Evolutionary conservation across 148 eudicot genomes (phyloP).

Genomic region (Spergularia bocconei): DNA sequence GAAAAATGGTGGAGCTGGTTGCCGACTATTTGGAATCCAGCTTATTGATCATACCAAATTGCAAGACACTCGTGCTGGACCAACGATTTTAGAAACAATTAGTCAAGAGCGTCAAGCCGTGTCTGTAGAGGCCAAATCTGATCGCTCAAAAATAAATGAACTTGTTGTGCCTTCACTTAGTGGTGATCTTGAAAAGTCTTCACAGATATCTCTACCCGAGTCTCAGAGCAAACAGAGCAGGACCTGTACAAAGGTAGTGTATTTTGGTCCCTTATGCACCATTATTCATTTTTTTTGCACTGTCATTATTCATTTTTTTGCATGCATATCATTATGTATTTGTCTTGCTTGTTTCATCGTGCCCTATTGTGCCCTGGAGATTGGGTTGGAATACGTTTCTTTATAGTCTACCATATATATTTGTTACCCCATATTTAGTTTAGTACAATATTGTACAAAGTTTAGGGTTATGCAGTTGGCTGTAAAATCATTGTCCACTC

Average conservation of each 20-base stretch:
- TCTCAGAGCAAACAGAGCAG: slow-evolving; percentile 65
- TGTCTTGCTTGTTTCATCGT: not conserved
- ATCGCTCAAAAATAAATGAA: slow-evolving; percentile 45
- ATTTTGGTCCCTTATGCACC: not conserved
- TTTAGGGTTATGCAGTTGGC: not conserved
- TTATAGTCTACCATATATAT: not conserved
- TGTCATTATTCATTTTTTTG: not conserved
- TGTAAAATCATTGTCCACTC: not conserved
- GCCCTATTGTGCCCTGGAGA: not conserved
- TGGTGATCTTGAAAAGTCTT: slow-evolving; percentile 40
- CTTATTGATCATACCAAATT: slow-evolving; percentile 45
- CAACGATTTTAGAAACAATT: slow-evolving; percentile 21
- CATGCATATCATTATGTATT: not conserved
- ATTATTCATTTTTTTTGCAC: not conserved
- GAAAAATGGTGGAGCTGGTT: slow-evolving; percentile 51
- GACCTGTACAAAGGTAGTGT: slow-evolving; percentile 84
- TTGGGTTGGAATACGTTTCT: too few species aligned
- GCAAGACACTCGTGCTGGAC: slow-evolving; percentile 42
- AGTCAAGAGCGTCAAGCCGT: slow-evolving; percentile 46
- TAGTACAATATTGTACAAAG: too few species aligned
- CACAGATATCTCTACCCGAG: slow-evolving; percentile 54
- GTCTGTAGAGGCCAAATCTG: slow-evolving; percentile 57
- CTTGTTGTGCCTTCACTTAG: slow-evolving; percentile 6
- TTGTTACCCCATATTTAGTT: too few species aligned
- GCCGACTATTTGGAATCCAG: slow-evolving; percentile 82